A percentile compares a stretch with the other conserved stretches of the same genome.
These are phyloP conservation scores for Colletotrichum sp. DNA, from an alignment of 2,329 filamentous ascomycete genomes.

Conservation along the genomic window DNA sequence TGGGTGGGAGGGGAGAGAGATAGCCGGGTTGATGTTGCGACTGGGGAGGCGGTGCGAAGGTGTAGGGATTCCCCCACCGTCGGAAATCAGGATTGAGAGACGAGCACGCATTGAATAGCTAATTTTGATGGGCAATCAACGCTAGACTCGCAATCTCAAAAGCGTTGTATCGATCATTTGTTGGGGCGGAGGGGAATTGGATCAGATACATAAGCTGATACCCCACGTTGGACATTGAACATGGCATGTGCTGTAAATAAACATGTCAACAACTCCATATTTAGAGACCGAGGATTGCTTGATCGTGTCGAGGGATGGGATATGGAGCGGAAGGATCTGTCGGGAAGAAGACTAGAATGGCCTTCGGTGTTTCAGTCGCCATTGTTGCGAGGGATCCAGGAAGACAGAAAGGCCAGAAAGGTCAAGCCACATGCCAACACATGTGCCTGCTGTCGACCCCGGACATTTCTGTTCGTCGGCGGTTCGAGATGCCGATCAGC, in stretches of 20 bases:
- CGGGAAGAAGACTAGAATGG: background rate
- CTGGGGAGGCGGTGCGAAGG: background rate
- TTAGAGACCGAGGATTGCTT: background rate
- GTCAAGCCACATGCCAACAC: background rate
- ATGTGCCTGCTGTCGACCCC: background rate
- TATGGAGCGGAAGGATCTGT: background rate
- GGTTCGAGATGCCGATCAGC: background rate
- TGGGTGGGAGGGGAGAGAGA: background rate
- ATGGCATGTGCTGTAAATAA: background rate
- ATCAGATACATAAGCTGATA: background rate
- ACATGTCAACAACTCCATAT: background rate
- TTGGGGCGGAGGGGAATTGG: background rate
- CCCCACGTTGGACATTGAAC: background rate
- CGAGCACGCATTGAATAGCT: conserved; percentile 6
- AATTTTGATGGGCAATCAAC: conserved; percentile 19
- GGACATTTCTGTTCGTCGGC: background rate
- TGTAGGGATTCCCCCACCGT: conserved; percentile 1
- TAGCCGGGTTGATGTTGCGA: background rate
- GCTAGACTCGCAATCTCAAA: conserved; percentile 12
- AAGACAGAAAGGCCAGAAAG: background rate
- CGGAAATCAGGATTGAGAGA: background rate
- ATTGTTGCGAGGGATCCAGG: background rate
- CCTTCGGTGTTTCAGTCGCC: background rate
- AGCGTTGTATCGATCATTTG: background rate
- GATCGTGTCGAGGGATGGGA: background rate